Percentiles rank a stretch among this genome's conserved stretches.
Conservation (phyloP, 2,329 filamentous ascomycete species). For the Fusarium phyllophilum region DNA sequence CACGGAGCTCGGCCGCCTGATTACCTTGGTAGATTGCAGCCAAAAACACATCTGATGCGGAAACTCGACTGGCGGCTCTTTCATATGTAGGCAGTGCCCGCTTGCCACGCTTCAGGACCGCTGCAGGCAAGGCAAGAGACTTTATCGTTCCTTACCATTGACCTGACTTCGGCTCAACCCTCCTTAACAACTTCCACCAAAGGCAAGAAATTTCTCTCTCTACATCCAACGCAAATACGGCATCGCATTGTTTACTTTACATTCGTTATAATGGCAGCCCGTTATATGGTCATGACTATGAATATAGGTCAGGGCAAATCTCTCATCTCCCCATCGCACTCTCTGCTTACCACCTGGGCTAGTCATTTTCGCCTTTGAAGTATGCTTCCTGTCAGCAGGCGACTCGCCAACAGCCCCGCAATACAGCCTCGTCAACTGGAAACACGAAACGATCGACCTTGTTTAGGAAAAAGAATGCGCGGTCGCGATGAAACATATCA, state of each 20-base stretch:
- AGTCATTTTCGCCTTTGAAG: conserved; percentile 31
- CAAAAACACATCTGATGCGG: not conserved
- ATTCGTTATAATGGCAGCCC: not conserved
- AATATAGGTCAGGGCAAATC: conserved; percentile 8
- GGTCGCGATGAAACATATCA: not conserved
- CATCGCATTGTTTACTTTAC: no score
- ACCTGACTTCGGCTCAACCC: not conserved
- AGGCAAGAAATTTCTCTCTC: not conserved
- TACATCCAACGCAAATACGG: not conserved
- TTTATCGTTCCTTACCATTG: not conserved
- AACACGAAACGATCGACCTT: conserved; percentile 21
- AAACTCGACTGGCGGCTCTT: no score
- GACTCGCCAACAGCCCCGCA: not conserved
- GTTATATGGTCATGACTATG: not conserved
- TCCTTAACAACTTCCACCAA: not conserved
- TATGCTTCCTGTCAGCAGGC: conserved; percentile 33
- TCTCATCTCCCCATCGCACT: not conserved
- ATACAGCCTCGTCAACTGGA: conserved; percentile 33
- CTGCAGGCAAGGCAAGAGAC: not conserved
- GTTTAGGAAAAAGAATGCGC: conserved; percentile 28
- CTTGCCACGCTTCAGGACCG: not conserved
- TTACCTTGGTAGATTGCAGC: conserved; percentile 6
- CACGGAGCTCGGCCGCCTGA: no score
- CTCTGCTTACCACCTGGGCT: not conserved
- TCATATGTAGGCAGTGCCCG: no score